Evolutionary conservation across 441 rosid species (phyloP), one percentile per base, ranked within the genome.

Genomic region (Gossypium gossypioides): DNA sequence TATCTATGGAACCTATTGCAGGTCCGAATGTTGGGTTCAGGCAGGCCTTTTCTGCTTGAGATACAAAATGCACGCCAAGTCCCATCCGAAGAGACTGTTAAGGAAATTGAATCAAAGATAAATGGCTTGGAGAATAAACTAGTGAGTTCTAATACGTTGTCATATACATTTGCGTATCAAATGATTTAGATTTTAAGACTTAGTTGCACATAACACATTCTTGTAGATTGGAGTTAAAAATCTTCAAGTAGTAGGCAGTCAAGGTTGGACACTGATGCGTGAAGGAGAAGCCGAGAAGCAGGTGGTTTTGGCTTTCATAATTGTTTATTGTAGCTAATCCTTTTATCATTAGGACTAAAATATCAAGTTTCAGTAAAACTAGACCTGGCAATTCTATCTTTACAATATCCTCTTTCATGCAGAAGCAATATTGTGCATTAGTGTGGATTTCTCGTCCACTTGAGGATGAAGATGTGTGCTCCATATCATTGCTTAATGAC

Each of bases 21-120:
- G 99, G 99, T 94, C 74, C 92, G 99, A 29, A 94, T 94, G 99
- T 81, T 94, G 82, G 97, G 99, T 74, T 90, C 97, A 32, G 99
- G 99, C 21, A 87, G 99, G 81, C 99, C 99, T 74, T 94, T 94
- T 82, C 84, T 92, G 79, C 82, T 94, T 72, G 99, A 92, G 86
- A 77, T 94, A 82, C 99, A 88, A 76, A 94, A 90, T 81, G 83
- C 97, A 12, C 91, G 94, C 27, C 82, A 81, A 78, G 80, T 86
- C 64, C 99, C 97, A 78, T 82, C 93, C n/a, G 84, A 83, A 59
- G 75, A 73, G 73, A 75, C 72, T 54, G 78, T 92, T 55, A 82
- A 84, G 64, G 92, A 89, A 82, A 79, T 86, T 55, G 94, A 90
- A 84, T 78, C 76, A 65, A 88, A 82, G 80, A 89, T 91, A 67